A percentile compares a stretch with the other conserved stretches of the same genome.
phyloP scores from a whole-genome alignment of 768 basidiomycete genomes.

The Phlegmacium glaucopus region DNA sequence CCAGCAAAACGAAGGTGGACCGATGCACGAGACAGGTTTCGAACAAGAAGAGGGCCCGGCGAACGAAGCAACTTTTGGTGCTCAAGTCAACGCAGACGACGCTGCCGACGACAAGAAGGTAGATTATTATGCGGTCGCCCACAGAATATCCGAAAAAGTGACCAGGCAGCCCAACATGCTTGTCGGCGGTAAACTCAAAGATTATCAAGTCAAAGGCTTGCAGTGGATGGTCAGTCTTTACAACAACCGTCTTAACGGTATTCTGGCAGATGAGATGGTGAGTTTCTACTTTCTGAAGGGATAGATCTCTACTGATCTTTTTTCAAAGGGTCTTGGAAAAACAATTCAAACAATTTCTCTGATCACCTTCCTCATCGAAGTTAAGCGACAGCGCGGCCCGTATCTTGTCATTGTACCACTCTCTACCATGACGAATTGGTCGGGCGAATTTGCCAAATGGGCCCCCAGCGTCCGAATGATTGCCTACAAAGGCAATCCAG shows the following conservation, averaged over 20 bases:
- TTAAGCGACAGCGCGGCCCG: constrained; percentile 87
- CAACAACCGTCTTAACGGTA: constrained; percentile 94
- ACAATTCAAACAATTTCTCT: constrained; percentile 94
- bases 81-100: constrained; percentile 65
- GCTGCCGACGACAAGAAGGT: constrained; percentile 66
- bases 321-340: constrained; percentile 84
- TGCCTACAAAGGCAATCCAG: constrained; percentile 90
- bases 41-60: constrained; percentile 72
- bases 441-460: constrained; percentile 97
- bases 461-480: constrained; percentile 78
- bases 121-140: constrained; percentile 96
- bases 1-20: constrained; percentile 77
- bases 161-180: constrained; percentile 70
- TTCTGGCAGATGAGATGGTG: constrained; percentile 93
- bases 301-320: constrained; percentile 8
- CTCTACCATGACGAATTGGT: constrained; percentile 97
- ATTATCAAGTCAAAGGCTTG: constrained; percentile 91
- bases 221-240: constrained; percentile 99
- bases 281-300: constrained; percentile 13
- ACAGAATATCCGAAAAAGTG: constrained; percentile 86
- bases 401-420: constrained; percentile 95
- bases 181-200: constrained; percentile 87
- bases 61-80: constrained; percentile 90
- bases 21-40: constrained; percentile 36
- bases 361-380: constrained; percentile 91